Evolutionary conservation across 2,329 filamentous ascomycete species (phyloP).

Genomic region (Stemphylium vesicarium): DNA sequence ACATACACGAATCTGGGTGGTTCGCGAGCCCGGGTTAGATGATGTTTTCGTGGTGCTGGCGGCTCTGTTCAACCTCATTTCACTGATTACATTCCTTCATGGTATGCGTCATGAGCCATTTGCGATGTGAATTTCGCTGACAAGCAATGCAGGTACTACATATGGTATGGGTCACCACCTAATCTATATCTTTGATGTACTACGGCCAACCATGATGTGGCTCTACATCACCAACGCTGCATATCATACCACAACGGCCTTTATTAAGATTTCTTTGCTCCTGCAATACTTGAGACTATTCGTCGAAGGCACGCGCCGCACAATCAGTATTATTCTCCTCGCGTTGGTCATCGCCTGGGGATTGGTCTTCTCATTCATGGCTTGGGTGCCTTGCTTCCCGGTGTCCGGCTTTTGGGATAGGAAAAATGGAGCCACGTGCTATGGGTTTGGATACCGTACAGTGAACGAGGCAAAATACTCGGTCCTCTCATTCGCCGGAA

Average conservation of each 20-base stretch:
- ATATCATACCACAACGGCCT: constrained; percentile 36
- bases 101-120: constrained; percentile 13
- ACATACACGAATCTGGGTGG: constrained; percentile 32
- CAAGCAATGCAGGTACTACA: constrained; percentile 22
- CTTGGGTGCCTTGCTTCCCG: constrained; percentile 41
- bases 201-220: constrained; percentile 27
- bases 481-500: constrained; percentile 31
- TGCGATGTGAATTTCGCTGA: constrained; percentile 4
- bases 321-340: constrained; percentile 21
- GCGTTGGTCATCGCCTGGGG: constrained; percentile 33
- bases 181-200: constrained; percentile 16
- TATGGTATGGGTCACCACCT: constrained; percentile 43
- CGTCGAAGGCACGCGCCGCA: constrained; percentile 25
- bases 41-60: constrained; percentile 43
- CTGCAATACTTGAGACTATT: constrained; percentile 45
- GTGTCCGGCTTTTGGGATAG: constrained; percentile 30
- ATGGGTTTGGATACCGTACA: constrained; percentile 30
- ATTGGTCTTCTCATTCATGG: constrained; percentile 34
- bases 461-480: constrained; percentile 20
- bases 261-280: constrained; percentile 46
- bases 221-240: constrained; percentile 35
- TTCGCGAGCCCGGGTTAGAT: constrained; percentile 43
- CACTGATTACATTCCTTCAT: constrained; percentile 27
- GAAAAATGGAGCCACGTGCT: constrained; percentile 27
- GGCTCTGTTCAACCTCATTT: constrained; percentile 29